These are phyloP conservation scores for Chrysopogon serrulatus DNA, from an alignment of 176 grass and related monocot genomes.

Conservation along the genomic window DNA sequence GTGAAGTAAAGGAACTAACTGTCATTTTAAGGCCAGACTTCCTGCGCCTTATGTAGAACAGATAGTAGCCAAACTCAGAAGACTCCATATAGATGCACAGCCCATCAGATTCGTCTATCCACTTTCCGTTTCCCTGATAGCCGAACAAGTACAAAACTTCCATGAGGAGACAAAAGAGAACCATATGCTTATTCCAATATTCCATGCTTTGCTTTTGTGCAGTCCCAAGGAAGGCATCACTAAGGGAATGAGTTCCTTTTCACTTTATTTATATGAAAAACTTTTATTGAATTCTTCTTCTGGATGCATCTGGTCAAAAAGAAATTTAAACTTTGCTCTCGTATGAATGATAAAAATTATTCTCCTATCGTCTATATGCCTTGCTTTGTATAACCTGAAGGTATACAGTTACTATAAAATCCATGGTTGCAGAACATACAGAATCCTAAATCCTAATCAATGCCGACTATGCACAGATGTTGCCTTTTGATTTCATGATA, in stretches of 20 bases:
- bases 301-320: conserved; percentile 78
- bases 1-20: conserved; percentile 31
- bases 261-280: conserved; percentile 53
- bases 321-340: conserved; percentile 41
- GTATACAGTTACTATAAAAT: conserved; percentile 27
- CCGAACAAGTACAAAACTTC: conserved; percentile 97
- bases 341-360: conserved; percentile 41
- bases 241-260: conserved; percentile 68
- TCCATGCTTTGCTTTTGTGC: conserved; percentile 76
- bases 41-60: conserved; percentile 36
- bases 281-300: conserved; percentile 72
- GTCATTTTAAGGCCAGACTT: conserved; percentile 33
- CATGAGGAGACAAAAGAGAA: conserved; percentile 90
- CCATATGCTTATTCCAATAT: conserved; percentile 81
- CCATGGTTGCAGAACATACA: conserved; percentile 25
- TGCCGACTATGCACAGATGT: conserved; percentile 10
- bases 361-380: conserved; percentile 19
- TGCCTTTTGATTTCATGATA: conserved; percentile 19
- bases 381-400: conserved; percentile 19
- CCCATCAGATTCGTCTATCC: conserved; percentile 47
- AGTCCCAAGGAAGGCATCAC: conserved; percentile 69
- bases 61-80: conserved; percentile 21
- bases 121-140: conserved; percentile 60
- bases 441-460: conserved; percentile 40
- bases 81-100: conserved; percentile 32